These are phyloP conservation scores for Calonectria pteridis DNA, from an alignment of 2,329 filamentous ascomycete species.

Conservation along the genomic window DNA sequence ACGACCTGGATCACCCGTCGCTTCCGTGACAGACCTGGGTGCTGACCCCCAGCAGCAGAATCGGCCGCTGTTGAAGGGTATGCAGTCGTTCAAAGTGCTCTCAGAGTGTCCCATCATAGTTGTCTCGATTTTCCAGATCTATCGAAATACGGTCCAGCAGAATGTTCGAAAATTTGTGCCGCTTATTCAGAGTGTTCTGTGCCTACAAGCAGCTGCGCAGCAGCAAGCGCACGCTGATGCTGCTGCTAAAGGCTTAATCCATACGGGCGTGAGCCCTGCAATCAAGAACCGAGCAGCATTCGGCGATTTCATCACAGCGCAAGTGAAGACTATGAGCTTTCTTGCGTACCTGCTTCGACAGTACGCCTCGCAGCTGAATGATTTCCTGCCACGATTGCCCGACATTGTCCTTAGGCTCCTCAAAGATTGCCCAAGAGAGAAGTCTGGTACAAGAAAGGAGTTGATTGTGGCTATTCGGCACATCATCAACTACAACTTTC, in stretches of 20 bases:
- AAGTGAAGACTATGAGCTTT: slow-evolving; percentile 99
- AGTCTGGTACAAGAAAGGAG: slow-evolving; percentile 93
- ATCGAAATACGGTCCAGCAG: slow-evolving; percentile 80
- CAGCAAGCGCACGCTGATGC: slow-evolving; percentile 92
- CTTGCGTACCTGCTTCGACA: slow-evolving; percentile 91
- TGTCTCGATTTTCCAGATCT: slow-evolving; percentile 96
- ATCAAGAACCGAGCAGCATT: slow-evolving; percentile 96
- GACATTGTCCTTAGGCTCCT: slow-evolving; percentile 91
- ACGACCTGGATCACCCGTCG: slow-evolving; percentile 88
- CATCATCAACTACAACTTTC: slow-evolving; percentile 99
- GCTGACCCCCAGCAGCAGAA: slow-evolving; percentile 85
- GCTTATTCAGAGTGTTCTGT: slow-evolving; percentile 89
- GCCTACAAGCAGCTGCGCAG: slow-evolving; percentile 92
- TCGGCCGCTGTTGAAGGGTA: slow-evolving; percentile 87
- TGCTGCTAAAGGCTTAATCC: slow-evolving; percentile 81
- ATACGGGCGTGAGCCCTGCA: slow-evolving; percentile 91
- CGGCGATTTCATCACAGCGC: slow-evolving; percentile 96
- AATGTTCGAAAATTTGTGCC: slow-evolving; percentile 96
- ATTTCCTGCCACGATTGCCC: slow-evolving; percentile 88
- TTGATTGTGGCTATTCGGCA: slow-evolving; percentile 95
- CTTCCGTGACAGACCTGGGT: slow-evolving; percentile 83
- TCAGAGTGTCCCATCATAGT: slow-evolving; percentile 99
- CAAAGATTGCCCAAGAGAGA: slow-evolving; percentile 94
- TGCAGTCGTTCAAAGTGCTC: slow-evolving; percentile 99
- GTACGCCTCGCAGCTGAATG: slow-evolving; percentile 86